Evolutionary conservation across 108 stramenopile species (phyloP), one percentile per base, ranked within the genome.

Genomic region (Cyclotella baltica): DNA sequence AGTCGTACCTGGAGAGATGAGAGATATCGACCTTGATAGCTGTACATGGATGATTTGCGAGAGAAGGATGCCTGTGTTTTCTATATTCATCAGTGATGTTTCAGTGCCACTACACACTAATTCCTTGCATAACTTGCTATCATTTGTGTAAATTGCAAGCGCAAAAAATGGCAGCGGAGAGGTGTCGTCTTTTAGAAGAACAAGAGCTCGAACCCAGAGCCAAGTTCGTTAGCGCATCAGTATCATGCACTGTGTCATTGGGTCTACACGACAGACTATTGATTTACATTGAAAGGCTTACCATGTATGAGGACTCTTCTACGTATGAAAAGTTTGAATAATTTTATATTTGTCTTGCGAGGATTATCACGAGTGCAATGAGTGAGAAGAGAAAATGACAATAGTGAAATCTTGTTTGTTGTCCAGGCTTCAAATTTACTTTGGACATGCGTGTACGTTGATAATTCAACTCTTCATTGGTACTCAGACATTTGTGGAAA

Each of bases 321-420:
- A 38, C 72, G 0, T 78, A 34, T 83, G 23, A 83, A 78, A 67
- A 72, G 59, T 33, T 67, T 83, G n/a, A 78, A 77, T 37, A 72
- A 77, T 53, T 76, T 59, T 83, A 78, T 68, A 34, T 55, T 48
- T 34, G 82, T 8, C 78, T 73, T 61, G 77, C 78, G 52, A 47
- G 43, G 25, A 83, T 71, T 0, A 83, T 83, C 18, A 73, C 20
- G 33, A 73, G 64, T 29, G 73, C 68, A 15, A 62, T 15, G 65
- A 78, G 30, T 43, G 76, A 23, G 82, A 83, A 62, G 82, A 83
- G 35, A 78, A 67, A 29, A 66, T 73, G 71, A 71, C 82, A 4
- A 53, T 19, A 19, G 52, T 53, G 52, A 53, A 19, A 15, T 53
- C 15, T 13, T 13, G 13, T 43, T 11, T 43, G 6, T 6, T 11